phyloP scores from a whole-genome alignment of 140 eudicot species.

The Flaveria floridana region DNA sequence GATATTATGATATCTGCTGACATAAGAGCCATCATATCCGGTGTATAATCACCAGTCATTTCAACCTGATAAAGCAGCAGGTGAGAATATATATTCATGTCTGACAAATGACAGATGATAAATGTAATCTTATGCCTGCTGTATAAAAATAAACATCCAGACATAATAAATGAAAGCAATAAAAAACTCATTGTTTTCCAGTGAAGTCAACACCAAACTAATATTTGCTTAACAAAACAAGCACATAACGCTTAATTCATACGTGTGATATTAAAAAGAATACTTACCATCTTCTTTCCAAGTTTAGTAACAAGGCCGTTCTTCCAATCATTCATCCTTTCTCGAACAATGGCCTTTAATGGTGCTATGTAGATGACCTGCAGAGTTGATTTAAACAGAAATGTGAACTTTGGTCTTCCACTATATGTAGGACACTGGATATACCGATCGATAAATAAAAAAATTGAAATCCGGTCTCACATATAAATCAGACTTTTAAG shows the following conservation, averaged over 20 bases:
- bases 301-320: conserved; percentile 83
- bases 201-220: conserved; percentile 5
- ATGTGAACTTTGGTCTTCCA: conserved; percentile 14
- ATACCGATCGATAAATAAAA: conserved; percentile 7
- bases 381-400: conserved; percentile 25
- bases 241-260: neutral
- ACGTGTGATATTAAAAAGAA: neutral
- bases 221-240: conserved; percentile 19
- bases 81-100: conserved; percentile 24
- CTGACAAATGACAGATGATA: conserved; percentile 8
- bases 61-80: conserved; percentile 63
- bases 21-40: conserved; percentile 82
- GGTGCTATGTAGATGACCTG: conserved; percentile 98
- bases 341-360: conserved; percentile 92
- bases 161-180: neutral
- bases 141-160: neutral
- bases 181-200: neutral
- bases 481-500: neutral
- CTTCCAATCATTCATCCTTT: conserved; percentile 95
- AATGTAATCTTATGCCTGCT: conserved; percentile 16
- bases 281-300: conserved; percentile 79
- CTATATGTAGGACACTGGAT: conserved; percentile 11
- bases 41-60: conserved; percentile 98
- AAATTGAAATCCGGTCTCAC: conserved; percentile 3
- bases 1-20: conserved; percentile 97